Base-by-base conservation (phyloP, 2,329 filamentous ascomycete genomes). In the Claviceps africana region DNA sequence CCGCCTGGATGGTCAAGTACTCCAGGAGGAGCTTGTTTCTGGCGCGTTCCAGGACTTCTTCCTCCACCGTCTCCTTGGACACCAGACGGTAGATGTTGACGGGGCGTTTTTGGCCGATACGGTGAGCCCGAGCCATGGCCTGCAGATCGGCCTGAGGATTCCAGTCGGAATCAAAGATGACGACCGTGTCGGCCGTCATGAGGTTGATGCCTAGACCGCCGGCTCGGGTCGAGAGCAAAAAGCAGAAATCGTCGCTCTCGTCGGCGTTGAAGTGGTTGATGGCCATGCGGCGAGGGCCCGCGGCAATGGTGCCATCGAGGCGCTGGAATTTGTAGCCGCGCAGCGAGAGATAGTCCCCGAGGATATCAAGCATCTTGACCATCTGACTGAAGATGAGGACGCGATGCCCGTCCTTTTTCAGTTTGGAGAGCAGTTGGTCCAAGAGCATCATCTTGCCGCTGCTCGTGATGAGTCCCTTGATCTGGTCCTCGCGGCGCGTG, bases 381-480 rank as follows among this genome's bases (percentile, higher is more conserved):
- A 98, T 98, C 65, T 98, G 93, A 66, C 91, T 97, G 74, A 98
- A 98, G 58, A 98, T 97, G 56, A 98, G 72, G 13, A 98, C 94
- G 51, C 93, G 87, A 68, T 98, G 93, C 47, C 88, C 88, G 62
- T 98, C 93, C 59, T 85, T 87, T 67, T 86, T 95, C 58, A 98
- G 72, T 69, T 98, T 98, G 6, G 86, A 85, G 11, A 98, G 77
- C n/a, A 98, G 81, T 64, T 90, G 88, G 61, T 98, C 93, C 8
- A 98, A 79, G 48, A 98, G 76, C 89, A 97, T 97, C 93, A 98
- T 96, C 72, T 98, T 98, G 60, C 94, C 94, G 70, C 93, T 98
- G 64, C 89, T 95, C 4, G 90, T 91, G 62, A 98, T 95, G 55
- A 98, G 78, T 21, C 87, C 87, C 65, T 95, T 93, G 60, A 98